Percentiles rank a stretch among this genome's conserved stretches.
Conservation (phyloP, 306 rosid species). For the Carpinus viminea region DNA sequence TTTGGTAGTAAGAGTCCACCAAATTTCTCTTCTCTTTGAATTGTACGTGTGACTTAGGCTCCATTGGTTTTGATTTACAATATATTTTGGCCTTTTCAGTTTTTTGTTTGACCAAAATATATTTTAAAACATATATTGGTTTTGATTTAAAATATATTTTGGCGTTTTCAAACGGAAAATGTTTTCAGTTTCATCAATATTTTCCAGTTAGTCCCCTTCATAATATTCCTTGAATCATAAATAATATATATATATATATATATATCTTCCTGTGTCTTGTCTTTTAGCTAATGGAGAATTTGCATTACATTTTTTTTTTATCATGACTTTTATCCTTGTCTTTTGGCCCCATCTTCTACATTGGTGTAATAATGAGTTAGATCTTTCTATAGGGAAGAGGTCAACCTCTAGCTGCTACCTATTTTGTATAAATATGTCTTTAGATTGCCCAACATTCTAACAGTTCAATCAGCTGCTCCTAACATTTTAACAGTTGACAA, state of each 20-base stretch:
- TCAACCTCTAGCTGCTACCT: background rate
- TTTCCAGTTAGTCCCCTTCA: background rate
- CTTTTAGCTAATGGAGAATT: background rate
- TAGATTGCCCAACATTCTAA: slow-evolving; percentile 6
- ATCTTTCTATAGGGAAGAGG: background rate
- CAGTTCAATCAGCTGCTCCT: background rate
- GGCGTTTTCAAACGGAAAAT: too few species aligned
- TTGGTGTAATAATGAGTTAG: background rate
- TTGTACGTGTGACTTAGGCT: too few species aligned
- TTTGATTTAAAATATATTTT: too few species aligned
- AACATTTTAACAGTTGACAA: background rate
- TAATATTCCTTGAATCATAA: background rate
- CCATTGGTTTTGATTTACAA: too few species aligned
- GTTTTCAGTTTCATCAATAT: too few species aligned
- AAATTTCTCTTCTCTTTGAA: too few species aligned
- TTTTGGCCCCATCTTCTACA: background rate
- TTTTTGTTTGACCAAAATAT: too few species aligned
- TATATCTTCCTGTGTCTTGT: background rate
- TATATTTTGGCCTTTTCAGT: too few species aligned
- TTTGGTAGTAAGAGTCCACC: too few species aligned
- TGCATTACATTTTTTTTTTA: background rate
- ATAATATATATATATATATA: too few species aligned
- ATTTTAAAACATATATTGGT: too few species aligned
- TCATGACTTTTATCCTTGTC: background rate
- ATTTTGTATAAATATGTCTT: background rate